These are phyloP conservation scores for Rhazya stricta DNA, from an alignment of 257 asterid genomes.

Conservation along the genomic window DNA sequence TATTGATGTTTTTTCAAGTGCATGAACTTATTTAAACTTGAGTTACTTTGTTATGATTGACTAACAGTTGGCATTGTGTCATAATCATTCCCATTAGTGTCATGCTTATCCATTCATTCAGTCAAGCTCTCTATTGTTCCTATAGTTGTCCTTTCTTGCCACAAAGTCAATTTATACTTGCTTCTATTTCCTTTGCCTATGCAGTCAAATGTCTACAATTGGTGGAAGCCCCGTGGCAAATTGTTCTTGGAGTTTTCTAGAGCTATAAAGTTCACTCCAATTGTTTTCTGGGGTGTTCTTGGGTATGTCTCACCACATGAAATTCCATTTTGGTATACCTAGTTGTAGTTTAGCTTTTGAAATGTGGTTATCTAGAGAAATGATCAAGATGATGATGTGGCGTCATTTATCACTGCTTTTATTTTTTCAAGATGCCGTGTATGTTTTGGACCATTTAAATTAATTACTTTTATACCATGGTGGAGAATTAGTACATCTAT, in stretches of 20 bases:
- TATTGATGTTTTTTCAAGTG: not conserved
- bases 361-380: not conserved
- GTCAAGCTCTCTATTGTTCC: not conserved
- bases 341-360: conserved; percentile 4
- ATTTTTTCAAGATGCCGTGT: not conserved
- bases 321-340: conserved; percentile 3
- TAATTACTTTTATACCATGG: no score
- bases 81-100: not conserved
- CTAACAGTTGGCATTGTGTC: not conserved
- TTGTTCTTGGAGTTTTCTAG: conserved; percentile 60
- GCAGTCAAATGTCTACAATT: conserved; percentile 72
- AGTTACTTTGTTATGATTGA: not conserved
- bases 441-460: not conserved
- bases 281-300: conserved; percentile 80
- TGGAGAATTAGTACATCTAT: no score
- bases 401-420: not conserved
- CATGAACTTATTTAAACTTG: not conserved
- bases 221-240: conserved; percentile 93
- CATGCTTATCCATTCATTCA: not conserved
- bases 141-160: conserved; percentile 3
- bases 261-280: conserved; percentile 76
- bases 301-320: conserved; percentile 50
- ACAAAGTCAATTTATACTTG: conserved; percentile 4
- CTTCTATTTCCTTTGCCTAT: conserved; percentile 25
- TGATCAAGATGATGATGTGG: not conserved